These are phyloP conservation scores for Auxenochlorella pyrenoidosa DNA, from an alignment of 139 green algal genomes.

Conservation along the genomic window DNA sequence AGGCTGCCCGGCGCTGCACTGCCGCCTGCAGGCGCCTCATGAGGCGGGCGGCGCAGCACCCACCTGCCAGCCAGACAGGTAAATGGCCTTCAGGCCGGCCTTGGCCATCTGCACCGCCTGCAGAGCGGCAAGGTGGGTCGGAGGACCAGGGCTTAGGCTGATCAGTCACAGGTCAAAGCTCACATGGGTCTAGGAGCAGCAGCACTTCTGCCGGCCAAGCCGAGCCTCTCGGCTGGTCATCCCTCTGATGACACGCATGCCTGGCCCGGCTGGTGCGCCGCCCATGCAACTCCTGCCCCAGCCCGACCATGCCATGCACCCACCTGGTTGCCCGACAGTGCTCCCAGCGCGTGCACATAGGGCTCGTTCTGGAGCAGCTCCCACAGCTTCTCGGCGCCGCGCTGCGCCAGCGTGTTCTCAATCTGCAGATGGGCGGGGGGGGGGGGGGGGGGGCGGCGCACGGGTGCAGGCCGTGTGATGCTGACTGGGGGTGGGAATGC, in stretches of 20 bases:
- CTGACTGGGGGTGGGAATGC: no score
- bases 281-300: not conserved
- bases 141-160: not conserved
- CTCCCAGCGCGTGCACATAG: slow-evolving; percentile 82
- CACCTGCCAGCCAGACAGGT: slow-evolving; percentile 89
- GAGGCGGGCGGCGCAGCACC: not conserved
- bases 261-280: no score
- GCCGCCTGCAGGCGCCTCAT: no score
- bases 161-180: no score
- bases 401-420: slow-evolving; percentile 68
- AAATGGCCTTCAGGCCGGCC: slow-evolving; percentile 90
- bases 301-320: not conserved
- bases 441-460: no score
- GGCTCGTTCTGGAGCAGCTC: slow-evolving; percentile 71
- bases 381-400: slow-evolving; percentile 82
- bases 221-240: no score
- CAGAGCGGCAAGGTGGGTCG: not conserved
- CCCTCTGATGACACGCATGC: no score
- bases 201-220: no score
- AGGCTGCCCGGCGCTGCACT: no score
- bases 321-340: slow-evolving; percentile 76
- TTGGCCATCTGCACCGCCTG: slow-evolving; percentile 56
- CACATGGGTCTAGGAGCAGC: no score
- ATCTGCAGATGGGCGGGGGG: no score
- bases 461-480: no score